A percentile compares a stretch with the other conserved stretches of the same genome.
Evolutionary conservation across 257 asterid species (phyloP).

Genomic region (Gentiana macrophylla): DNA sequence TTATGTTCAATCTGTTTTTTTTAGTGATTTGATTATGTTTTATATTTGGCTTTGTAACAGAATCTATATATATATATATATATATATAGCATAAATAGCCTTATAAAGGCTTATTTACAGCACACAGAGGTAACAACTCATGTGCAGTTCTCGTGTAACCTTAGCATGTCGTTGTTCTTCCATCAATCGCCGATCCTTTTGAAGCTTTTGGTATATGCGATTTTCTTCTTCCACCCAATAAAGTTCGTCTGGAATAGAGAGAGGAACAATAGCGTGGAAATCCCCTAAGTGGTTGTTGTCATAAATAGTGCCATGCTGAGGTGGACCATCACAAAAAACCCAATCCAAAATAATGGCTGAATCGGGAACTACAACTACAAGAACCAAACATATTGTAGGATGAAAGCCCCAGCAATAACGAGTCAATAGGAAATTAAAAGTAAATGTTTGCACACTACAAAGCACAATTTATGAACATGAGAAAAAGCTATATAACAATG

Average conservation of each 20-base stretch:
- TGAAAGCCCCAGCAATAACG: conserved; percentile 3
- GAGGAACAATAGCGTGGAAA: conserved; percentile 75
- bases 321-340: conserved; percentile 97
- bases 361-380: conserved; percentile 75
- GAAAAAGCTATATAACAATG: no score
- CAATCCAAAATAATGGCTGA: conserved; percentile 77
- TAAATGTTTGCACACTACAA: no score
- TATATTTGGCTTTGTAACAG: no score
- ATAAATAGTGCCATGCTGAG: conserved; percentile 49
- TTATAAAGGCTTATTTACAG: no score
- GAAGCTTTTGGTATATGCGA: conserved; percentile 44
- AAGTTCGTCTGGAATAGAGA: conserved; percentile 37
- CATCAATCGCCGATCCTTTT: conserved; percentile 57
- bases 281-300: conserved; percentile 68
- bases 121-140: no score
- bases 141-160: conserved; percentile 21
- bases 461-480: no score
- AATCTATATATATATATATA: no score
- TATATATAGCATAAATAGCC: no score
- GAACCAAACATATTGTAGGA: conserved; percentile 18
- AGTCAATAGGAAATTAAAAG: no score
- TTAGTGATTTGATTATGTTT: no score
- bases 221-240: conserved; percentile 83
- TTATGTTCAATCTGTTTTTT: no score
- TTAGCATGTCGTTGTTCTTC: conserved; percentile 68